A percentile compares a stretch with the other conserved stretches of the same genome.
Conservation (phyloP, 345 rosid species). For the Linum trigynum region DNA sequence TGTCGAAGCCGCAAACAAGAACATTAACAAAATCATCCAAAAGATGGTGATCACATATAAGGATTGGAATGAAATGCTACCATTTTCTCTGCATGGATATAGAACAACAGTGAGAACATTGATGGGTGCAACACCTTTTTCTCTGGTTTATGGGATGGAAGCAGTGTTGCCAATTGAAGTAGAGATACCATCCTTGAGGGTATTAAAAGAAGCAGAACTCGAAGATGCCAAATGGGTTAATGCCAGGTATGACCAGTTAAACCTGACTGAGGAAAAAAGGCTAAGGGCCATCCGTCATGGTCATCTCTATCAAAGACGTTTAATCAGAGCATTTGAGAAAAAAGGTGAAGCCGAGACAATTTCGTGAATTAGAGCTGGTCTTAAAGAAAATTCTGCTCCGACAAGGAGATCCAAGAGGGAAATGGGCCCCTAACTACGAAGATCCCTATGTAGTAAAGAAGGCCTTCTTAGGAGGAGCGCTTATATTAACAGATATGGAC, state of each 20-base stretch:
- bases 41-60: background rate
- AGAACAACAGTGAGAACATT: no score
- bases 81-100: no score
- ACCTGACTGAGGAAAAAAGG: background rate
- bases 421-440: constrained; percentile 1
- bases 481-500: background rate
- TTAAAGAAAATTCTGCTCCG: background rate
- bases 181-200: background rate
- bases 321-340: background rate
- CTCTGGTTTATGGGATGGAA: no score
- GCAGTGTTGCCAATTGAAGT: background rate
- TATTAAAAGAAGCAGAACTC: background rate
- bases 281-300: background rate
- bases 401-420: background rate
- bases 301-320: constrained; percentile 1
- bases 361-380: background rate
- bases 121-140: no score
- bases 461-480: background rate
- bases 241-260: background rate
- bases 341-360: background rate
- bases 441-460: constrained; percentile 2
- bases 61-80: background rate
- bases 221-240: background rate
- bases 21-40: background rate
- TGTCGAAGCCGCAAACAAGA: background rate